phyloP scores from a whole-genome alignment of 129 eudicot species.

The Pittosporum tobira region DNA sequence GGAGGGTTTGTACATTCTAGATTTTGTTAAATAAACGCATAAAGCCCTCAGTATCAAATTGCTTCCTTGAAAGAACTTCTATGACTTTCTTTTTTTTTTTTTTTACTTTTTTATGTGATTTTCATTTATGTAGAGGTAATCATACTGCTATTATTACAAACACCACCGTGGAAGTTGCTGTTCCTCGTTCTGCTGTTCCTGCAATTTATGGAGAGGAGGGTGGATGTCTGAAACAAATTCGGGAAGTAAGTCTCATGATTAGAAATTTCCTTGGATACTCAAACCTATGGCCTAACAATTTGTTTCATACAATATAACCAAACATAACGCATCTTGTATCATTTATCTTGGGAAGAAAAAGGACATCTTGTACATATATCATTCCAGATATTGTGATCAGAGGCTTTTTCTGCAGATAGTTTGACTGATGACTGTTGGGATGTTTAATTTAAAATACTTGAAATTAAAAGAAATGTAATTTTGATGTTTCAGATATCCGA shows the following conservation, averaged over 20 bases:
- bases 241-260: conserved; percentile 47
- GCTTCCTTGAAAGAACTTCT: background rate
- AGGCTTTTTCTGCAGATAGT: no score
- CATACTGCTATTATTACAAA: conserved; percentile 73
- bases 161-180: conserved; percentile 93
- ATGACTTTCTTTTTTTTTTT: background rate
- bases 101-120: background rate
- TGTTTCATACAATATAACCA: background rate
- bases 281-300: background rate
- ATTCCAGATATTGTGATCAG: no score
- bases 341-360: background rate
- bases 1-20: conserved; percentile 52
- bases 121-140: conserved; percentile 31
- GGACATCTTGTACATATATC: background rate
- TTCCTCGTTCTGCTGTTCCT: conserved; percentile 85
- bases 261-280: conserved; percentile 3
- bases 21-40: no score
- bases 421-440: background rate
- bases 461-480: background rate
- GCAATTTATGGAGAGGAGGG: conserved; percentile 92
- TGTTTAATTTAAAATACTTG: no score
- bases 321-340: background rate
- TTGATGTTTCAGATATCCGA: conserved; percentile 66
- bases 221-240: conserved; percentile 79
- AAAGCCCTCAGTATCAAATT: background rate